Percentiles rank a stretch among this genome's conserved stretches.
These are phyloP conservation scores for Haemoproteus tartakovskyi DNA, from an alignment of 169 alveolate genomes.

Conservation along the genomic window DNA sequence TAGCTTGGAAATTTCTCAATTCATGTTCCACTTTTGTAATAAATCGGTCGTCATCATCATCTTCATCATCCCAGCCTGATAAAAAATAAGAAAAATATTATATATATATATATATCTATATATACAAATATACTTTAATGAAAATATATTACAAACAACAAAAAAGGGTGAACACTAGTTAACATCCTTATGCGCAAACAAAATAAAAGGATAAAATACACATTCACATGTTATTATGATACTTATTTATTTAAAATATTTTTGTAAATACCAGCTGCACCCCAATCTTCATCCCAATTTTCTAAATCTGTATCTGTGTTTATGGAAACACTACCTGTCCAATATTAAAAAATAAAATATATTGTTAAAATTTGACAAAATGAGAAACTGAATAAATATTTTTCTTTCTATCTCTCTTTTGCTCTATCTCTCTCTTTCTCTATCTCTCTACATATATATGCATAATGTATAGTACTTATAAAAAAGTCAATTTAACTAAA, in stretches of 20 bases:
- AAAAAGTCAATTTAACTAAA: too few relatives aligned
- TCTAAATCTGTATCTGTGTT: slow-evolving; percentile 55
- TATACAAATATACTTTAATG: too few relatives aligned
- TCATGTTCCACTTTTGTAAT: slow-evolving; percentile 46
- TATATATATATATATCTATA: not conserved
- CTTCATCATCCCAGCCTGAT: slow-evolving; percentile 64
- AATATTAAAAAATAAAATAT: not conserved
- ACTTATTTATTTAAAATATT: too few relatives aligned
- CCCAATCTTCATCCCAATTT: slow-evolving; percentile 67
- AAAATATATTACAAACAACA: too few relatives aligned
- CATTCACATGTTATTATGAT: too few relatives aligned
- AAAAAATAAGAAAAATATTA: not conserved
- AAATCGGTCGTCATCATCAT: slow-evolving; percentile 56
- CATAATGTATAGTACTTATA: too few relatives aligned
- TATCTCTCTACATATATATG: too few relatives aligned
- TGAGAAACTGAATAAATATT: not conserved
- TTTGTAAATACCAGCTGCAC: slow-evolving; percentile 69
- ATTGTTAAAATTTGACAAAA: not conserved
- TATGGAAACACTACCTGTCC: slow-evolving; percentile 35
- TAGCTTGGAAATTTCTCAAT: slow-evolving; percentile 46
- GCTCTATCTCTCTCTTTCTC: too few relatives aligned
- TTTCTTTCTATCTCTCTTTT: too few relatives aligned
- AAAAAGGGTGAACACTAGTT: too few relatives aligned
- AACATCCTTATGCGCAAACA: too few relatives aligned
- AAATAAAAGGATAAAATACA: too few relatives aligned